Evolutionary conservation across 2,329 filamentous ascomycete species (phyloP).

Genomic region (Talaromyces sp.): DNA sequence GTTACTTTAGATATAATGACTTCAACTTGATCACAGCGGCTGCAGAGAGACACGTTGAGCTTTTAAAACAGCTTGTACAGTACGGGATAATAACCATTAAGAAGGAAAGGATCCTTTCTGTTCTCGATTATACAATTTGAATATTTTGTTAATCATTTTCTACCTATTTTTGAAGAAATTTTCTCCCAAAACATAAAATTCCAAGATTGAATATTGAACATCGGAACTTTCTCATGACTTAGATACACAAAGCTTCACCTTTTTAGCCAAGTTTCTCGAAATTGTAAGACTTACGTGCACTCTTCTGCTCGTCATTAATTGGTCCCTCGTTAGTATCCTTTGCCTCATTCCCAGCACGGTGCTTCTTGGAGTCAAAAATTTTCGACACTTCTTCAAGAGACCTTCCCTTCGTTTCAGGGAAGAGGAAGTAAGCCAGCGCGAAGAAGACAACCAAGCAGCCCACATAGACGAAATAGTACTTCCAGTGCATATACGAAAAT

Average conservation of each 20-base stretch:
- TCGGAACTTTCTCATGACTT: too few species aligned
- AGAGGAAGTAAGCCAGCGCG: constrained; percentile 41
- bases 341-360: background rate
- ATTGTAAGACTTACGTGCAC: too few species aligned
- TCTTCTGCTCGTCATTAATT: background rate
- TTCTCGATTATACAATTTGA: background rate
- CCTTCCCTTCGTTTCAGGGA: constrained; percentile 29
- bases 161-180: too few species aligned
- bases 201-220: too few species aligned
- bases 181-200: too few species aligned
- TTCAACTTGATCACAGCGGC: background rate
- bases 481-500: constrained; percentile 42
- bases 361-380: constrained; percentile 20
- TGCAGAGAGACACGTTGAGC: background rate
- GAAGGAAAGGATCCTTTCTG: background rate
- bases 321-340: too few species aligned
- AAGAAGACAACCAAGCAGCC: constrained; percentile 33
- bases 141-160: background rate
- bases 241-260: too few species aligned
- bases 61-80: constrained; percentile 2
- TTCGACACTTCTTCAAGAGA: constrained; percentile 27
- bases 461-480: constrained; percentile 47
- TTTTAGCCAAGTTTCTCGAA: too few species aligned
- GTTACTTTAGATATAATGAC: background rate
- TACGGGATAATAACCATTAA: background rate